These are phyloP conservation scores for Fusarium luffae DNA, from an alignment of 2,329 filamentous ascomycete genomes.

Conservation along the genomic window DNA sequence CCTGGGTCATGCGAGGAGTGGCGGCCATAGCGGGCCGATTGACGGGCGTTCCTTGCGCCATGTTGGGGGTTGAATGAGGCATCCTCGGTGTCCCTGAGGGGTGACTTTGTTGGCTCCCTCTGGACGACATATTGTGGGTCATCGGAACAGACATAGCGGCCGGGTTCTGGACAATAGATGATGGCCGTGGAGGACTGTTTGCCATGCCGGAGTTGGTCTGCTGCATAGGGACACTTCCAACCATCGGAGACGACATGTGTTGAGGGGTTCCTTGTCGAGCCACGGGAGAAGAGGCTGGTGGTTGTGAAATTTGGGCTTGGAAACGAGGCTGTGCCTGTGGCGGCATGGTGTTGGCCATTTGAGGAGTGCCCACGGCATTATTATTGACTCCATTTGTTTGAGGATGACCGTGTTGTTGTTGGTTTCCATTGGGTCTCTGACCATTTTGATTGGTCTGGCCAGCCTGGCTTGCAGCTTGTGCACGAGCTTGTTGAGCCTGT, in stretches of 20 bases:
- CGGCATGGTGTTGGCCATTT: conserved; percentile 54
- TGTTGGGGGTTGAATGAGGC: conserved; percentile 69
- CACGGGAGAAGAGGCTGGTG: conserved; percentile 75
- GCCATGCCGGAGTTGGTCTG: conserved; percentile 75
- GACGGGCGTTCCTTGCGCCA: conserved; percentile 69
- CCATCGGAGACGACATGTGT: conserved; percentile 73
- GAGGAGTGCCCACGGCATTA: conserved; percentile 52
- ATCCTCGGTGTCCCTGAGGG: conserved; percentile 71
- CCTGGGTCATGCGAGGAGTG: conserved; percentile 72
- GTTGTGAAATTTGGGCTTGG: conserved; percentile 68
- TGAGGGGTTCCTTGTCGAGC: conserved; percentile 72
- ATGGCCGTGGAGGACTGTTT: conserved; percentile 72
- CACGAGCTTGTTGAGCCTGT: conserved; percentile 41
- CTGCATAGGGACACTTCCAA: conserved; percentile 72
- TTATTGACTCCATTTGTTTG: conserved; percentile 54
- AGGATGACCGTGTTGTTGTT: conserved; percentile 51
- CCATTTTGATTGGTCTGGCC: conserved; percentile 44
- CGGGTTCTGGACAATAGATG: conserved; percentile 71
- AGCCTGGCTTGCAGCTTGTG: conserved; percentile 47
- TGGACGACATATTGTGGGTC: conserved; percentile 70
- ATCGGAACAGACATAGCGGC: conserved; percentile 69
- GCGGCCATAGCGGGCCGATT: conserved; percentile 62
- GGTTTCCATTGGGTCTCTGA: conserved; percentile 42
- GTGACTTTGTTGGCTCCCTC: conserved; percentile 75
- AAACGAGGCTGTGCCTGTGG: conserved; percentile 60